phyloP scores from a whole-genome alignment of 129 eudicot species.

The Mikania micrantha region DNA sequence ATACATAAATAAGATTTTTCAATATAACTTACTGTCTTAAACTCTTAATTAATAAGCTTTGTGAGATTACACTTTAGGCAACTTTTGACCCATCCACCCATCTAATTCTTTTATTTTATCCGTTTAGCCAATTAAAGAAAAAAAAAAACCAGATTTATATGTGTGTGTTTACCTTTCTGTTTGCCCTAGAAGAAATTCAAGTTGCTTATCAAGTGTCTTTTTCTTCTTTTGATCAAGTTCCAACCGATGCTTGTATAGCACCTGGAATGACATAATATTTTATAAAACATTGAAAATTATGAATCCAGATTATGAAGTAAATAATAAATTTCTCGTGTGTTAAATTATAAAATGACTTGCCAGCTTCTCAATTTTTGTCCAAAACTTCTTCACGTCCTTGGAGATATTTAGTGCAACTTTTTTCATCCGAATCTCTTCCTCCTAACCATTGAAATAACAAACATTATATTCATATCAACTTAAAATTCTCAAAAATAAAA shows the following conservation, averaged over 20 bases:
- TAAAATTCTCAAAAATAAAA: neutral
- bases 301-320: neutral
- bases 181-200: conserved; percentile 94
- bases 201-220: conserved; percentile 92
- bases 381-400: conserved; percentile 94
- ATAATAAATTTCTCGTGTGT: neutral
- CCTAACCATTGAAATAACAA: conserved; percentile 40
- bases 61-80: neutral
- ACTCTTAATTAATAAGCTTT: neutral
- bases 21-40: neutral
- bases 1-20: neutral
- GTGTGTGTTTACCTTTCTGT: conserved; percentile 66
- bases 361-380: conserved; percentile 98
- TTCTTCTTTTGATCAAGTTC: conserved; percentile 95
- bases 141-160: neutral
- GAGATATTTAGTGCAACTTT: conserved; percentile 92
- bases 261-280: conserved; percentile 42
- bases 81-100: neutral
- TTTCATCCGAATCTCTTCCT: conserved; percentile 91
- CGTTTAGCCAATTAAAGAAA: neutral
- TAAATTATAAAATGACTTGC: conserved; percentile 40
- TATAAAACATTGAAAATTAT: neutral
- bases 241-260: conserved; percentile 86
- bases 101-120: neutral
- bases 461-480: neutral